These are phyloP conservation scores for Scalesia atractyloides DNA, from an alignment of 129 eudicot genomes.

Conservation along the genomic window DNA sequence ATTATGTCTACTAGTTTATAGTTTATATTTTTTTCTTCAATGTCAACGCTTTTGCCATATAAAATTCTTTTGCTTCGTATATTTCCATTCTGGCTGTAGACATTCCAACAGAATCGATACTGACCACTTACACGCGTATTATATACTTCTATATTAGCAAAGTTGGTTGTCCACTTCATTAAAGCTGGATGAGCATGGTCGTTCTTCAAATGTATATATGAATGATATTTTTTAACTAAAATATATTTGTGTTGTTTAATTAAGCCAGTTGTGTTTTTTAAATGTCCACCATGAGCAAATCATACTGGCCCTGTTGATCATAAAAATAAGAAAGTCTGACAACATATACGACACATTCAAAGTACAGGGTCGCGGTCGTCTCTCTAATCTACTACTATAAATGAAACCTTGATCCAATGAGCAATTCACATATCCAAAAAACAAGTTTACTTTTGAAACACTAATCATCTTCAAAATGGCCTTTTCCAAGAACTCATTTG, in stretches of 20 bases:
- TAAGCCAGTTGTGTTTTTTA: background rate
- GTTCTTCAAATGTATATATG: background rate
- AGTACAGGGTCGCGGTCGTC: background rate
- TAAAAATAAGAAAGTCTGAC: background rate
- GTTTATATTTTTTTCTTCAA: too few relatives aligned
- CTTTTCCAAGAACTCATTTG: slow-evolving; percentile 10
- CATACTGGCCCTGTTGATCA: slow-evolving; percentile 1
- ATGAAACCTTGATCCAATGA: background rate
- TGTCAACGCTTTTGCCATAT: too few relatives aligned
- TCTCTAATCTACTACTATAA: slow-evolving; percentile 2
- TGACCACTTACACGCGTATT: too few relatives aligned
- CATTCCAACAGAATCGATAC: too few relatives aligned
- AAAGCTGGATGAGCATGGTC: background rate
- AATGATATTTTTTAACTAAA: background rate
- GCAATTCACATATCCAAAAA: slow-evolving; percentile 20
- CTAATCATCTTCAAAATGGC: slow-evolving; percentile 11
- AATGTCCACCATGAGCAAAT: background rate
- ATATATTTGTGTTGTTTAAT: background rate
- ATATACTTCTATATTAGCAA: background rate
- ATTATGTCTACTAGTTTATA: too few relatives aligned
- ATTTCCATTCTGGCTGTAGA: too few relatives aligned
- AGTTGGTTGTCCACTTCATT: background rate
- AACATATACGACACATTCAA: background rate
- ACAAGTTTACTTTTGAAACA: background rate
- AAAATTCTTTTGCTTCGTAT: too few relatives aligned